Conservation (phyloP, 768 basidiomycete species). For the Mycena sanguinolenta region DNA sequence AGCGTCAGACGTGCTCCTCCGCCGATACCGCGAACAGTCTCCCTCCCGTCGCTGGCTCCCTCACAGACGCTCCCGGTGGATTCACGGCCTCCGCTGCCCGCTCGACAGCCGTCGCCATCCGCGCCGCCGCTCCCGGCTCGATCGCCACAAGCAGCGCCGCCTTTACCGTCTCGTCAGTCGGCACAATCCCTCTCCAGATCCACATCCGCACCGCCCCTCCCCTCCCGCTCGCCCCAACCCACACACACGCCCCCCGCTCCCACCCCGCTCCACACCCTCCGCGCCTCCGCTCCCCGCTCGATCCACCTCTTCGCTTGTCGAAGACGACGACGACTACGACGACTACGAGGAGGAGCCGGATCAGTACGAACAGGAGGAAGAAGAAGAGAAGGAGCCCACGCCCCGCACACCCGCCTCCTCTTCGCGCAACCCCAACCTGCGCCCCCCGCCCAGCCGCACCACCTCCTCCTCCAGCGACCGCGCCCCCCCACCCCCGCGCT, state of each 20-base stretch:
- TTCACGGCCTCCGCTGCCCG: conserved; percentile 25
- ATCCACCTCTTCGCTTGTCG: conserved; percentile 25
- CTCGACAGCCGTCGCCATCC: conserved; percentile 17
- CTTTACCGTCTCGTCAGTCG: conserved; percentile 26
- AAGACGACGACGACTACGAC: too few species aligned
- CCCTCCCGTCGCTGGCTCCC: conserved; percentile 16
- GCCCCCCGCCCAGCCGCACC: conserved; percentile 31
- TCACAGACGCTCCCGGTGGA: conserved; percentile 11
- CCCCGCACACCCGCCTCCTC: conserved; percentile 25
- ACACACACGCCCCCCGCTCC: conserved; percentile 24
- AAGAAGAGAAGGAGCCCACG: conserved; percentile 22
- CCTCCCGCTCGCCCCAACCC: not conserved
- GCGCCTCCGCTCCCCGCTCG: conserved; percentile 27
- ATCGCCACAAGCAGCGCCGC: conserved; percentile 23
- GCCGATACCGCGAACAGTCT: conserved; percentile 22
- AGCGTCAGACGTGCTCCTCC: conserved; percentile 26
- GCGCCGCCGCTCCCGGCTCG: conserved; percentile 29
- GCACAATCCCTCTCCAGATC: too few species aligned
- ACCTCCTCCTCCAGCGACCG: conserved; percentile 25
- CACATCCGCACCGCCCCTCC: conserved; percentile 17
- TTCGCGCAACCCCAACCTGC: conserved; percentile 26
- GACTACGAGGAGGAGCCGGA: too few species aligned
- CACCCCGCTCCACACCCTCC: conserved; percentile 22
- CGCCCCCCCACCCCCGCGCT: conserved; percentile 6
- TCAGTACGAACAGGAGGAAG: too few species aligned